Evolutionary conservation across 2,329 filamentous ascomycete genomes (phyloP).

Genomic region (Beauveria caledonica): DNA sequence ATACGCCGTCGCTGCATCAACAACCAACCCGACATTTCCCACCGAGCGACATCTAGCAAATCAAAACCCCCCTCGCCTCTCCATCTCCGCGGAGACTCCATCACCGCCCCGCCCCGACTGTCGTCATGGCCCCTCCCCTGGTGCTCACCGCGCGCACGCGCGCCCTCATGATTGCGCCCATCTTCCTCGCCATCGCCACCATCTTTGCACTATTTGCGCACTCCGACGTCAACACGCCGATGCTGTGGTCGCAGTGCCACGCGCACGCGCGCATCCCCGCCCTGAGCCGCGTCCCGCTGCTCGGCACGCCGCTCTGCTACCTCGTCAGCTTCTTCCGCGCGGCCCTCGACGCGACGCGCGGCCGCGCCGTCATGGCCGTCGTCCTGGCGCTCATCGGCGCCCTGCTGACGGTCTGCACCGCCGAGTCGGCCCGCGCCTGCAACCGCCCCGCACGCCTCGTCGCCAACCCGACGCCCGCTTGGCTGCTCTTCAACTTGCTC

Average conservation of each 20-base stretch:
- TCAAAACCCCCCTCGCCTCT: too few species aligned
- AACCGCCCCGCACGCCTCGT: constrained; percentile 29
- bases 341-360: constrained; percentile 33
- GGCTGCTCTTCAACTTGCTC: constrained; percentile 40
- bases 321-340: constrained; percentile 41
- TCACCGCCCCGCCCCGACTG: not conserved
- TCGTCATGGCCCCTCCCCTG: constrained; percentile 1
- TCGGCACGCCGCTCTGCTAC: constrained; percentile 41
- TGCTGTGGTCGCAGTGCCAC: constrained; percentile 47
- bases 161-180: constrained; percentile 41
- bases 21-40: not conserved
- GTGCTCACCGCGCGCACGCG: constrained; percentile 30
- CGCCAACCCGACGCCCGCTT: constrained; percentile 30
- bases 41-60: too few species aligned
- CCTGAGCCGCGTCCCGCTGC: constrained; percentile 34
- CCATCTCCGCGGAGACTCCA: too few species aligned
- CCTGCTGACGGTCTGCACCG: constrained; percentile 39
- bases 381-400: constrained; percentile 37
- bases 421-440: constrained; percentile 40
- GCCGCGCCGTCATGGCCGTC: constrained; percentile 31
- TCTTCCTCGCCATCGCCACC: constrained; percentile 37
- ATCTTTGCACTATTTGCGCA: constrained; percentile 34
- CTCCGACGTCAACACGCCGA: constrained; percentile 41
- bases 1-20: not conserved
- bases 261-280: constrained; percentile 36